Conservation (phyloP, 1,284 basidiomycete species). For the Agroathelia rolfsii region DNA sequence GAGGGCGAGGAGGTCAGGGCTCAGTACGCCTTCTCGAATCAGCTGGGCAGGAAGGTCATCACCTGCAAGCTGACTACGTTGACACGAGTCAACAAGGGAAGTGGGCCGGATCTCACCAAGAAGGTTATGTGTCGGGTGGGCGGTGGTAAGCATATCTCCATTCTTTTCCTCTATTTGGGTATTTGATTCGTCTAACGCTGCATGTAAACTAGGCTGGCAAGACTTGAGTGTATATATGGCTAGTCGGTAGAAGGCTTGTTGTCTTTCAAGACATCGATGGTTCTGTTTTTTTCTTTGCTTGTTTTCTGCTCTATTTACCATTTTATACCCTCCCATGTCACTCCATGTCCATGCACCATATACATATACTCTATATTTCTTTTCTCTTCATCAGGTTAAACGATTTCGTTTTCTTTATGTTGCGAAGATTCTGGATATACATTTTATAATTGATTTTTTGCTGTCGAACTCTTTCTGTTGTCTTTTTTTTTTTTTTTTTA, state of each 20-base stretch:
- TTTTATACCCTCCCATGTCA: too few species aligned
- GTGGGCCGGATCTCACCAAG: constrained; percentile 42
- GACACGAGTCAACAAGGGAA: constrained; percentile 43
- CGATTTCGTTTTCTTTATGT: too few species aligned
- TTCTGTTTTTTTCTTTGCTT: too few species aligned
- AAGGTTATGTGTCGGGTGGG: constrained; percentile 84
- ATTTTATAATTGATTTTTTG: too few species aligned
- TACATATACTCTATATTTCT: too few species aligned
- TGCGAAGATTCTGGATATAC: too few species aligned
- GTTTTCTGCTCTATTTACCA: too few species aligned
- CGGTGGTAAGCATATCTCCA: constrained; percentile 54
- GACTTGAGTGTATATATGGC: constrained; percentile 74
- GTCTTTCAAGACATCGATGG: too few species aligned
- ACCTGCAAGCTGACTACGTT: constrained; percentile 75
- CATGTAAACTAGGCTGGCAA: constrained; percentile 60
- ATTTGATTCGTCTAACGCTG: constrained; percentile 7
- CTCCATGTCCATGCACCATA: too few species aligned
- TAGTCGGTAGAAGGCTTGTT: constrained; percentile 48
- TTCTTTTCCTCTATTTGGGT: constrained; percentile 8
- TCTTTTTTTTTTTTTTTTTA: too few species aligned
- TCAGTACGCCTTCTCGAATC: constrained; percentile 71
- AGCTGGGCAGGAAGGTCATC: constrained; percentile 61
- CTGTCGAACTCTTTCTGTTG: too few species aligned
- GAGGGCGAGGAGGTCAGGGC: constrained; percentile 74
- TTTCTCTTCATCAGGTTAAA: too few species aligned